phyloP scores from a whole-genome alignment of 805 yeast species.

The Metschnikowia picachoensis region DNA sequence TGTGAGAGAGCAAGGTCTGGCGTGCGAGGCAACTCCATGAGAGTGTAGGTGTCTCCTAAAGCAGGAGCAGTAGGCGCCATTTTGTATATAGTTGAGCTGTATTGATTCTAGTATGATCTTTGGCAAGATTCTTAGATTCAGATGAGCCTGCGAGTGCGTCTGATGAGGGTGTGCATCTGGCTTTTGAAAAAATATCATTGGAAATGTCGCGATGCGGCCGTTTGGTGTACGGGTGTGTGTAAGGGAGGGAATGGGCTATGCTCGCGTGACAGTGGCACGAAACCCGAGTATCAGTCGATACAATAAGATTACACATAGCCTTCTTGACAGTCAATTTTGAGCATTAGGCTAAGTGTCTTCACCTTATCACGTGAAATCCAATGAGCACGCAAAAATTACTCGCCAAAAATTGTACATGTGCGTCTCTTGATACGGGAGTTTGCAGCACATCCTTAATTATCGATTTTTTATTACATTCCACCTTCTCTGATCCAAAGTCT shows the following conservation, averaged over 20 bases:
- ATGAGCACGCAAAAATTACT: too few relatives aligned
- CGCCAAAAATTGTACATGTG: too few relatives aligned
- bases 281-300: too few relatives aligned
- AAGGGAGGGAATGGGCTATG: not conserved
- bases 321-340: too few relatives aligned
- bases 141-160: too few relatives aligned
- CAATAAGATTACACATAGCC: too few relatives aligned
- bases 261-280: not conserved
- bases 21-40: conserved; percentile 20
- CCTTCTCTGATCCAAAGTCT: too few relatives aligned
- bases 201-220: not conserved
- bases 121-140: not conserved
- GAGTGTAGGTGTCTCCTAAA: conserved; percentile 19
- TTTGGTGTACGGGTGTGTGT: not conserved
- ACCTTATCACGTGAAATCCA: too few relatives aligned
- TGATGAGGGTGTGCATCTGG: conserved; percentile 3
- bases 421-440: too few relatives aligned
- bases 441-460: too few relatives aligned
- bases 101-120: not conserved
- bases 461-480: too few relatives aligned
- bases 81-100: not conserved
- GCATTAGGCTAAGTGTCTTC: too few relatives aligned
- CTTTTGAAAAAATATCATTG: not conserved
- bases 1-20: conserved; percentile 16
- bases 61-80: conserved; percentile 14